Conservation (phyloP, 495 filamentous ascomycete genomes). For the Neurospora hispaniola region DNA sequence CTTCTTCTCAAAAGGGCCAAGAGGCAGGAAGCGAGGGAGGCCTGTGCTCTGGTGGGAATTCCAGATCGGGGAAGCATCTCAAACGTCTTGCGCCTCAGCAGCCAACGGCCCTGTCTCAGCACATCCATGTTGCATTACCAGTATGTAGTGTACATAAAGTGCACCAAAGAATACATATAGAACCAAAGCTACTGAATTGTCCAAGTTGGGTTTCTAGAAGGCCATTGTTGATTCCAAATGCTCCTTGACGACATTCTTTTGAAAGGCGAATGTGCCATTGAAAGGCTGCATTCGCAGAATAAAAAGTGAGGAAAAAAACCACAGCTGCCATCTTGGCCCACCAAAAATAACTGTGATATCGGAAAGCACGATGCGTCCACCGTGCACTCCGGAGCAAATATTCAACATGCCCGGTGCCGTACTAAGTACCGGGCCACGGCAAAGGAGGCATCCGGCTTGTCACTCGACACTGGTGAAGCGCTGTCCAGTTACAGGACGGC, state of each 20-base stretch:
- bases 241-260: background rate
- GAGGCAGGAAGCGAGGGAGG: background rate
- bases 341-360: background rate
- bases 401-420: background rate
- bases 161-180: background rate
- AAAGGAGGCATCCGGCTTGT: conserved; percentile 7
- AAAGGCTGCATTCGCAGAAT: background rate
- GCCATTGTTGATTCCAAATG: background rate
- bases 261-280: background rate
- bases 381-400: background rate
- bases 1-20: too few species aligned
- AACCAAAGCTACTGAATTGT: background rate
- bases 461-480: conserved; percentile 21
- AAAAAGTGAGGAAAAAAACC: background rate
- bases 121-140: background rate
- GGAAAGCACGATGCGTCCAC: background rate
- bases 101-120: background rate
- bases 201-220: background rate
- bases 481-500: conserved; percentile 17
- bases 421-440: background rate
- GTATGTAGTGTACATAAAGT: background rate
- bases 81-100: background rate
- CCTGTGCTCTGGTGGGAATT: background rate
- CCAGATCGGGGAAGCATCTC: background rate
- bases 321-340: background rate